Conservation (phyloP, 1,139 yeast species). For the Pichia sp. region DNA sequence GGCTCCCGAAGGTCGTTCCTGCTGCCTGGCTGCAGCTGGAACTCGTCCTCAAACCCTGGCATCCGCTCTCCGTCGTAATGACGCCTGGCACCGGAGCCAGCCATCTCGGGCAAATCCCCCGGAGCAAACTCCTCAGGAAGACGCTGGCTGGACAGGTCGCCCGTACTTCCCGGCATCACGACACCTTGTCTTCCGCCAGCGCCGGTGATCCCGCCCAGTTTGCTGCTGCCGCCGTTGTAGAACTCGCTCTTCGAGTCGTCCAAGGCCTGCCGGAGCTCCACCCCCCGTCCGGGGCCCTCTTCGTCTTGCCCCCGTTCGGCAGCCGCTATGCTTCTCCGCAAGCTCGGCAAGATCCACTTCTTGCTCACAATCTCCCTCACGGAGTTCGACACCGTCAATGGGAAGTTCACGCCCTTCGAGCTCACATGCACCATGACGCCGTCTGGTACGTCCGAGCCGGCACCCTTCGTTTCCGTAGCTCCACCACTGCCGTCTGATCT, state of each 20-base stretch:
- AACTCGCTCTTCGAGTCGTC: background rate
- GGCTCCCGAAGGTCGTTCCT: background rate
- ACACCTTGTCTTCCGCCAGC: too few species aligned
- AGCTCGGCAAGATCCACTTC: background rate
- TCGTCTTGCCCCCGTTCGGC: background rate
- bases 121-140: background rate
- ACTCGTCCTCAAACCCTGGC: constrained; percentile 37
- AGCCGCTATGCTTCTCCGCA: background rate
- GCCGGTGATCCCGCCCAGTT: too few species aligned
- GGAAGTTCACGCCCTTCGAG: constrained; percentile 1
- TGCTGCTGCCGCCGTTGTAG: background rate
- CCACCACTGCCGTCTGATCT: background rate
- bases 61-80: background rate
- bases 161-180: background rate
- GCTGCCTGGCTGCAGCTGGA: constrained; percentile 16
- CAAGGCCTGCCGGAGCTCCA: background rate
- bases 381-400: constrained; percentile 5
- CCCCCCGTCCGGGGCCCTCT: background rate
- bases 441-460: background rate
- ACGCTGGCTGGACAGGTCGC: background rate
- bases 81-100: too few species aligned
- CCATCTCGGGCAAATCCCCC: too few species aligned
- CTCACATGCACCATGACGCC: background rate
- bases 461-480: too few species aligned
- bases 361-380: background rate